Evolutionary conservation across 2,329 filamentous ascomycete genomes (phyloP).

Genomic region (Myriosclerotinia curreyana): DNA sequence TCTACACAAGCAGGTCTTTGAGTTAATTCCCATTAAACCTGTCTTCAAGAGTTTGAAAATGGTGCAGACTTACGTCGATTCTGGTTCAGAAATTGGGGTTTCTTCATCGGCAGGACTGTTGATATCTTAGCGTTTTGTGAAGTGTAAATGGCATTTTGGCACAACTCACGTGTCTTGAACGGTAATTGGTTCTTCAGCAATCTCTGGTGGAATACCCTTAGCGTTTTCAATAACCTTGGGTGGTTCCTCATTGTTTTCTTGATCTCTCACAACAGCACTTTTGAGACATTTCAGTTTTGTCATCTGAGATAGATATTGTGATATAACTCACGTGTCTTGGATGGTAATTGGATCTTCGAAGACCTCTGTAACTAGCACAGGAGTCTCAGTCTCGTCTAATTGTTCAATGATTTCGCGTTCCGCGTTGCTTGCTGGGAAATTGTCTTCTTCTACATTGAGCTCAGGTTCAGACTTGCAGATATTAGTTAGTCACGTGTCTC

Average conservation of each 20-base stretch:
- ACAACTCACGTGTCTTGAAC: neutral
- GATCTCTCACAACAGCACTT: neutral
- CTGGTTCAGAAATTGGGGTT: neutral
- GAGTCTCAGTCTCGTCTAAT: no score
- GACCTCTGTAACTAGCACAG: rapidly evolving
- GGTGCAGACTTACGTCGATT: neutral
- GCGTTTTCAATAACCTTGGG: no score
- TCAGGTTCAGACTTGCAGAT: neutral
- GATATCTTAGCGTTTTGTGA: neutral
- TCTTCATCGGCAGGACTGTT: neutral
- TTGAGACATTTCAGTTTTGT: neutral
- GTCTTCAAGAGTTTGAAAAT: neutral
- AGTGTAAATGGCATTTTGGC: neutral
- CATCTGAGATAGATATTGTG: neutral
- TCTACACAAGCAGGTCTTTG: neutral
- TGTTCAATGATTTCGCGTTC: neutral
- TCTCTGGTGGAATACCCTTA: neutral
- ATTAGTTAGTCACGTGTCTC: neutral
- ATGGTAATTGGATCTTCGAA: neutral
- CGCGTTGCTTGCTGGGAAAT: neutral
- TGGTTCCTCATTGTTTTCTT: neutral
- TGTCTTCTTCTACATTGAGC: neutral
- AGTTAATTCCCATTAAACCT: slow-evolving; percentile 6
- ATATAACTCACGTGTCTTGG: neutral
- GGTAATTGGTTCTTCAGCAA: neutral